Base-by-base conservation (phyloP, 306 rosid genomes). In the Canavalia gladiata region DNA sequence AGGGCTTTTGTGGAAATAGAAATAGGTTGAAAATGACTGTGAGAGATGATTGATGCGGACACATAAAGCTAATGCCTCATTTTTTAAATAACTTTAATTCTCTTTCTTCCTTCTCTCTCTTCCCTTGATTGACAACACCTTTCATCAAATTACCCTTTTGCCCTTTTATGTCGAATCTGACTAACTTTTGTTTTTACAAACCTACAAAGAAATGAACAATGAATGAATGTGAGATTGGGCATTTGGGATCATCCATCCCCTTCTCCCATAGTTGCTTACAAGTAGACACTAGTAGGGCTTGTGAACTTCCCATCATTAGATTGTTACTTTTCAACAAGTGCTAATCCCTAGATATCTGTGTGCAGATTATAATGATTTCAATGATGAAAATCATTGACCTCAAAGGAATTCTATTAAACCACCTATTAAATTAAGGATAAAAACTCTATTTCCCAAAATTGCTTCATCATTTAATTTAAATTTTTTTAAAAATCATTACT, bases 81-180 rank as follows among this genome's bases (percentile, higher is more conserved):
- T 18, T 18, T 18, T 18, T 65, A 39, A 82, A 76, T 34, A 52
- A 57, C 54, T 42, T 28, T 8, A n/a, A 57, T 84, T 30, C 28
- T 77, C 54, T 12, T 47, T 12, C 58, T 11, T 29, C 75, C 82
- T 77, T 90, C 86, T 56, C 31, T 75, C 86, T 89, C 80, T 81
- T 79, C 76, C 25, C 72, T 83, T 89, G 94, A 90, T 92, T 92
- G 97, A 90, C 91, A 92, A 78, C 74, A 28, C 94, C 78, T 83
- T 80, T 77, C 0, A 0, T 0, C 65, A 76, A 88, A 79, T 88
- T 77, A 89, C 96, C 30, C n/a, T 7, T 77, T 58, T 85, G 31
- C 92, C 96, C 93, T 80, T 65, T 2, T 5, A 10, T 75, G 86
- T 75, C 87, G 60, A 64, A 7, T 34, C 4, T 59, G 81, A 43